Percentiles rank a stretch among this genome's conserved stretches.
Evolutionary conservation across 2,329 filamentous ascomycete genomes (phyloP).

Genomic region (Diaporthe vaccinii): DNA sequence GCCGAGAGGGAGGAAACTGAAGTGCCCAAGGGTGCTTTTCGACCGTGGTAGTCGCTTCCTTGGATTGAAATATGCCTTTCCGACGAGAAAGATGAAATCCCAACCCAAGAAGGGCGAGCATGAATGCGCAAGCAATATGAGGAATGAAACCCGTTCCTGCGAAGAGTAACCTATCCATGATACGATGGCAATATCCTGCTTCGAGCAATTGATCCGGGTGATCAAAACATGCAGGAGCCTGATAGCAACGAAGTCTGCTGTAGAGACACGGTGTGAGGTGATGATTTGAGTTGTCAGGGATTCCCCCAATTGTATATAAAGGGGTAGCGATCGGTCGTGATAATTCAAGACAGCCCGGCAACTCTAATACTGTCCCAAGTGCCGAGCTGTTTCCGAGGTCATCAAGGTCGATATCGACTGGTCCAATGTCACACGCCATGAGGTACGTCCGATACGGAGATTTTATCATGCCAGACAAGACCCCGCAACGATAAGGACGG

Average conservation of each 20-base stretch:
- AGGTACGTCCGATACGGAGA: constrained; percentile 38
- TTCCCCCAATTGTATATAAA: not conserved
- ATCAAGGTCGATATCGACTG: constrained; percentile 24
- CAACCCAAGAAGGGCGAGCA: constrained; percentile 28
- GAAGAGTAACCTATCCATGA: constrained; percentile 26
- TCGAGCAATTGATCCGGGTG: not conserved
- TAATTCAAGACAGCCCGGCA: not conserved
- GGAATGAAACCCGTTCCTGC: not conserved
- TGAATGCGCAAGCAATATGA: not conserved
- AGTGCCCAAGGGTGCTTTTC: constrained; percentile 35
- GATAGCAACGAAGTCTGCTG: not conserved
- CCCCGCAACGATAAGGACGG: constrained; percentile 41
- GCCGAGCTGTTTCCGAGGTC: constrained; percentile 37
- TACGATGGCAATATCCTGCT: not conserved
- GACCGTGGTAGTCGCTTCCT: not conserved
- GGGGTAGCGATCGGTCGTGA: not conserved
- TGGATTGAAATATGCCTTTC: not conserved
- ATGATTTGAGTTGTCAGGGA: not conserved
- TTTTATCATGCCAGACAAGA: constrained; percentile 27
- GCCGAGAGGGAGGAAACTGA: constrained; percentile 40
- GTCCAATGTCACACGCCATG: constrained; percentile 16
- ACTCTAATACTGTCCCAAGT: not conserved
- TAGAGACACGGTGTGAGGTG: not conserved
- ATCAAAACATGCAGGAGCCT: not conserved
- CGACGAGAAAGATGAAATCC: constrained; percentile 17